Conservation (phyloP, 768 basidiomycete genomes). For the Boletus sp. region DNA sequence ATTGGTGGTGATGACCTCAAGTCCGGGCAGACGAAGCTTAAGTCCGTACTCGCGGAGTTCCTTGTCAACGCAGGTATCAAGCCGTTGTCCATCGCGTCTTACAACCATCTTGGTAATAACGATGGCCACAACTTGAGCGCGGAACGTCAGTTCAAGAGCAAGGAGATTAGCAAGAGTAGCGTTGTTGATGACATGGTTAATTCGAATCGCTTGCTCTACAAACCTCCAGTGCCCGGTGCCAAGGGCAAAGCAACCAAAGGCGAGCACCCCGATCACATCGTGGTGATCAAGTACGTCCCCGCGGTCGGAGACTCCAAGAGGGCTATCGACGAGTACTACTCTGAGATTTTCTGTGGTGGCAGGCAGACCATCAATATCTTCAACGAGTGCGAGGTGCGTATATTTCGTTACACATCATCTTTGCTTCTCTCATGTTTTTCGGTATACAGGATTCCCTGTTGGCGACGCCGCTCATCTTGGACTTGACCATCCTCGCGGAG, state of each 20-base stretch:
- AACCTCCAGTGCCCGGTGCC: conserved; percentile 61
- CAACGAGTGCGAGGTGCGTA: conserved; percentile 89
- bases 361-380: conserved; percentile 94
- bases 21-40: conserved; percentile 96
- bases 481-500: conserved; percentile 90
- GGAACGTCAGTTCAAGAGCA: conserved; percentile 93
- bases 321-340: conserved; percentile 99
- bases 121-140: conserved; percentile 91
- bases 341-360: conserved; percentile 96
- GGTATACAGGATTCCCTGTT: conserved; percentile 79
- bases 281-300: conserved; percentile 96
- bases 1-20: conserved; percentile 98
- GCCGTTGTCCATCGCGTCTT: conserved; percentile 93
- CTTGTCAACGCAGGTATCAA: conserved; percentile 98
- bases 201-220: conserved; percentile 86
- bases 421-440: not conserved
- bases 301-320: conserved; percentile 97
- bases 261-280: conserved; percentile 96
- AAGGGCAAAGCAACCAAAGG: conserved; percentile 70
- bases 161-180: conserved; percentile 96
- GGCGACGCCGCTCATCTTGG: conserved; percentile 94
- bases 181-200: conserved; percentile 99
- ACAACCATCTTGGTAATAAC: conserved; percentile 99
- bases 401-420: rapidly evolving
- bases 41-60: conserved; percentile 96